Evolutionary conservation across 225 moss, liverwort and hornwort genomes (phyloP), one percentile per base, ranked within the genome.

Genomic region (Sphagnum tenellum): DNA sequence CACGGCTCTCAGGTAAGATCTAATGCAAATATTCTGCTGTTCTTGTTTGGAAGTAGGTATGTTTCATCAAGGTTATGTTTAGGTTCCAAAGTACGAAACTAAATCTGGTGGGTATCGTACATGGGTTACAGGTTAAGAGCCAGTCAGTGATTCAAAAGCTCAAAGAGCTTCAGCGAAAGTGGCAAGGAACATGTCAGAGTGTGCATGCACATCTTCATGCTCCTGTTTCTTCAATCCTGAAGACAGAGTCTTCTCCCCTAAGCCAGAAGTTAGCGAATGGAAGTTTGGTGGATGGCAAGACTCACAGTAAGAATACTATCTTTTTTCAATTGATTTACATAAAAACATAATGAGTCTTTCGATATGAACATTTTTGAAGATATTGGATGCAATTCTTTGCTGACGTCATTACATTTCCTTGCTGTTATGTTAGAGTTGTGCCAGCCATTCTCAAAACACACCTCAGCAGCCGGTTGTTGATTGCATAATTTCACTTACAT

Each of bases 121-220:
- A 56, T 55, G 68, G 50, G 60, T 68, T 55, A 68, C 59, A 77
- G 79, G 59, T 12, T 11, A 71, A 67, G 9, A 65, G 3, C 3
- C 75, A 62, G 57, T 75, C 84, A 4, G 49, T 75, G 48, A 52
- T 55, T 5, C 75, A 82, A 48, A 75, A 67, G 70, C n/a, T 85
- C 45, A n/a, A 70, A 14, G 74, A 73, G 51, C 78, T 96, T 48
- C 81, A 64, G 13, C 74, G 83, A 12, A 82, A 71, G 29, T 98
- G 86, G 71, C 79, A 78, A 49, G 72, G 67, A 54, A 69, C 47
- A 49, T 98, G 96, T 64, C 70, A 58, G 63, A 64, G 10, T 64
- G 62, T 70, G 69, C 81, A 78, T 52, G 80, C 70, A 56, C 74
- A 75, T 55, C 59, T 8, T 47, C 11, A 59, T 9, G 12, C 63